phyloP scores from a whole-genome alignment of 495 filamentous ascomycete genomes.

The Penicillium herquei region DNA sequence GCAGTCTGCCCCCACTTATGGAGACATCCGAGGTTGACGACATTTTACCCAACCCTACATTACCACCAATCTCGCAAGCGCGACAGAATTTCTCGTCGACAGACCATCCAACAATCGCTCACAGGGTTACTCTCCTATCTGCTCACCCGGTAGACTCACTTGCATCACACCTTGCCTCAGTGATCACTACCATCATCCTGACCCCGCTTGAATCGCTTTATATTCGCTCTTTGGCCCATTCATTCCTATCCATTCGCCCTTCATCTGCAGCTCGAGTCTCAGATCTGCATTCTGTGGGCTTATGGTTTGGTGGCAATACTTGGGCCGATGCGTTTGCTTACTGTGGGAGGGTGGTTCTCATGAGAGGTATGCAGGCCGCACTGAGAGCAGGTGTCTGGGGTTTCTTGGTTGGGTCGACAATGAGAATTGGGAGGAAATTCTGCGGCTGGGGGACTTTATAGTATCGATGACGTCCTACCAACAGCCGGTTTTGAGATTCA shows the following conservation, averaged over 20 bases:
- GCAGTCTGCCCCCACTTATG: conserved; percentile 10
- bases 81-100: not conserved
- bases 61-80: not conserved
- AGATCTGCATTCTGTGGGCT: conserved; percentile 33
- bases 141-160: conserved; percentile 45
- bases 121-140: conserved; percentile 53
- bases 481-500: too few species aligned
- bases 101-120: conserved; percentile 10
- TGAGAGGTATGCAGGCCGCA: conserved; percentile 46
- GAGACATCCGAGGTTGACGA: conserved; percentile 6
- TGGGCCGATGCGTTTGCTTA: conserved; percentile 40
- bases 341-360: conserved; percentile 41
- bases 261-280: conserved; percentile 18
- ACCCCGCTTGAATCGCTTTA: conserved; percentile 49
- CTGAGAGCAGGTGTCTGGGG: conserved; percentile 47
- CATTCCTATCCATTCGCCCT: conserved; percentile 35
- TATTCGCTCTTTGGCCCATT: conserved; percentile 44
- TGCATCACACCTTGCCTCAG: conserved; percentile 42
- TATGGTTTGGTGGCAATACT: conserved; percentile 44
- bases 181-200: conserved; percentile 42
- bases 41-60: not conserved
- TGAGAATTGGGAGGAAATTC: conserved; percentile 44
- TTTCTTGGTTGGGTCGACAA: conserved; percentile 39
- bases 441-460: conserved; percentile 49
- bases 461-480: not conserved